Base-by-base conservation (phyloP, 345 rosid genomes). In the Bruguiera sexangula region DNA sequence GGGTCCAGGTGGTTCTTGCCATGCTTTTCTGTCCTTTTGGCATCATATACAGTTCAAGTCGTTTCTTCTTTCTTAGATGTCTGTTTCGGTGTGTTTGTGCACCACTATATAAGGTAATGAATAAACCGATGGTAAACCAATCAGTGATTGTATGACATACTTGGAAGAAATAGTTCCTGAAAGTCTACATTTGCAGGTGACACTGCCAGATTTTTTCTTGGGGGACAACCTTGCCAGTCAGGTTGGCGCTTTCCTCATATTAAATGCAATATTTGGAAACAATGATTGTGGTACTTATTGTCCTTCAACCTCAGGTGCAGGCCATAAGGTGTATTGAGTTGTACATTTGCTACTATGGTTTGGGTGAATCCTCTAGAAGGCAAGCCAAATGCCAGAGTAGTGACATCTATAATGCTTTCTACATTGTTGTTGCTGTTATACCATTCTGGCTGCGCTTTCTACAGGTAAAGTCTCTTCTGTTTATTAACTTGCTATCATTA, bases 341-440 rank as follows among this genome's bases (percentile, higher is more conserved):
- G 72, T 89, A 87, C 76, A 73, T 91, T 63, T 91, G 93, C 82
- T 89, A 87, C 78, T 86, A 89, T 61, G 86, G 89, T 31, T 78
- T 83, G 72, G 91, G 90, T 43, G 92, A 85, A 63, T 77, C 72
- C 71, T 74, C 82, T 24, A 76, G 69, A 67, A 82, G 91, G 65
- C 86, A 82, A 75, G 73, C 79, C 73, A 85, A 81, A 71, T 91
- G 93, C 72, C 89, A 87, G 34, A 84, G 76, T 36, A 82, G 81
- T 62, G 87, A 89, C 18, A 77, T 79, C 69, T 89, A 89, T 62
- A 85, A 82, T 72, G 84, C 68, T 62, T 84, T 91, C 64, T 89
- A 87, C 71, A 87, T 82, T 69, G 60, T 83, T 0, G 81, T 89
- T 66, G 93, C 88, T 24, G 62, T 89, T 27, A 75, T 89, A 59